Base-by-base conservation (phyloP, 1,139 yeast genomes). In the Candida glucosophila region DNA sequence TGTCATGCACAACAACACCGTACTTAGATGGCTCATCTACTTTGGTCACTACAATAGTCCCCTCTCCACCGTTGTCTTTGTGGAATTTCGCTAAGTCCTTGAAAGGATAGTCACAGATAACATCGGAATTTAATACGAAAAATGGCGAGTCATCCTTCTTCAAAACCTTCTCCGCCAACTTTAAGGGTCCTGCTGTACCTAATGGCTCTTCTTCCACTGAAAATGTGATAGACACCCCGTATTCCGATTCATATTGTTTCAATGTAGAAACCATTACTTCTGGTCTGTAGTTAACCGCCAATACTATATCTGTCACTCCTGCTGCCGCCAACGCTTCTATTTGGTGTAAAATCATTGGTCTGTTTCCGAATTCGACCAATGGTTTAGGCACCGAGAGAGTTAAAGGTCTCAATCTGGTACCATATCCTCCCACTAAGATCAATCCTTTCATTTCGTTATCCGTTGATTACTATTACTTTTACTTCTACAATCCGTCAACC, bases 21-120 rank as follows among this genome's bases (percentile, higher is more conserved):
- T 92, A 92, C 67, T 92, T 92, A 50, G 95, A 81, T 39, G 98
- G 98, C 66, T 92, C 99, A 56, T 92, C 98, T 41, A 92, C 98
- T 73, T 92, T 92, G 52, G 99, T 92, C 41, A 97, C 98, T 36
- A 90, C 97, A 55, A 92, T 90, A 48, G 98, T 92, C 58, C 96
- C 98, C 50, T 77, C 83, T 56, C 93, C 97, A 58, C 96, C 96
- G 65, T 90, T 97, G 33, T 81, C 77, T 56, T 73, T 67, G 74
- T 92, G 99, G 86, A 86, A 90, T 30, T 67, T 78, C 39, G 86
- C 90, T 55, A 92, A 74, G 56, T 90, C 96, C 47, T 70, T 63
- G 69, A 92, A 90, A 47, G 98, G 98, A 66, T 90, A 92, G 55
- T 92, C 97, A 60, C 99, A 92, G 57, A 90, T 90, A 42, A 92